A percentile compares a stretch with the other conserved stretches of the same genome.
Evolutionary conservation across 345 rosid species (phyloP).

Genomic region (Cardamine resedifolia): DNA sequence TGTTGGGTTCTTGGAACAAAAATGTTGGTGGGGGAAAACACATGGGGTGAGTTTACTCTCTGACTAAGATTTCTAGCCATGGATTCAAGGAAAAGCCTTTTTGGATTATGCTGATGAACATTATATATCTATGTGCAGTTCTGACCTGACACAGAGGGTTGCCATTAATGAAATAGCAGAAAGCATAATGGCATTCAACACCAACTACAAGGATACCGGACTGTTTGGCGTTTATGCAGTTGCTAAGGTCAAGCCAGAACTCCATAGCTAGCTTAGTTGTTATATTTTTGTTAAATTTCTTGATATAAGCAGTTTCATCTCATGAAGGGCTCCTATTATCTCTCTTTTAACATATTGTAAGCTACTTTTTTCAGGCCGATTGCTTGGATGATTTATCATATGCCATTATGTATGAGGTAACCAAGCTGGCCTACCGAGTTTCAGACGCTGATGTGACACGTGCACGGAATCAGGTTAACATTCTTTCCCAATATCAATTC

Average conservation of each 20-base stretch:
- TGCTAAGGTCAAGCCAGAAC: conserved; percentile 65
- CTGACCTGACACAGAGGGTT: conserved; percentile 85
- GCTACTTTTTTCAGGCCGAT: conserved; percentile 34
- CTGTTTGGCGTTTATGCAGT: conserved; percentile 96
- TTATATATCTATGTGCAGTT: conserved; percentile 47
- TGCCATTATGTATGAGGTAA: conserved; percentile 88
- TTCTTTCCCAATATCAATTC: background rate
- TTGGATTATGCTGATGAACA: conserved; percentile 26
- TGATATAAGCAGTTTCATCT: background rate
- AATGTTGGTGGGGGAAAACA: conserved; percentile 91
- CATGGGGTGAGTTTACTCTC: conserved; percentile 72
- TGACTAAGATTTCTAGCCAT: background rate
- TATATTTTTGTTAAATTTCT: background rate
- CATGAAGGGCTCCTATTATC: background rate
- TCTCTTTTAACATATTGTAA: background rate
- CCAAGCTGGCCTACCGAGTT: conserved; percentile 85
- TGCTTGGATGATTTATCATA: conserved; percentile 89
- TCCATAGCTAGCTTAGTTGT: background rate
- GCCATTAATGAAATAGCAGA: conserved; percentile 89
- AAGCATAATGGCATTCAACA: conserved; percentile 97
- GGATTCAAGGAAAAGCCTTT: background rate
- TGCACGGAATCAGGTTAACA: conserved; percentile 88
- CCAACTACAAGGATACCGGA: conserved; percentile 99
- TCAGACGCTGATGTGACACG: conserved; percentile 95
- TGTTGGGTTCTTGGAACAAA: conserved; percentile 97